These are phyloP conservation scores for Didymella pinodella DNA, from an alignment of 2,329 filamentous ascomycete species.

Conservation along the genomic window DNA sequence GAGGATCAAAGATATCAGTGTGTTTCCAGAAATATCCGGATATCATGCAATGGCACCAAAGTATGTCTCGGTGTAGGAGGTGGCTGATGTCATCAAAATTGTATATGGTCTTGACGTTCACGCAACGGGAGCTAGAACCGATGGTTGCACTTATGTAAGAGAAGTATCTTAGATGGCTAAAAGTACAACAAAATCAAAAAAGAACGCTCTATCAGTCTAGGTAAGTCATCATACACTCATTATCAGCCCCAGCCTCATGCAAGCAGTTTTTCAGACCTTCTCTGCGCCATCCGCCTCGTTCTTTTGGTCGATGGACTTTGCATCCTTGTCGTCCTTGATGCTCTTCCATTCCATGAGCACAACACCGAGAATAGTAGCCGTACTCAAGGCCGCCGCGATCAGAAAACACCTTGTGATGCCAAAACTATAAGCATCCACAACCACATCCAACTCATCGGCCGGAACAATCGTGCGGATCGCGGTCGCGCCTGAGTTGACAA, in stretches of 20 bases:
- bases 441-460: constrained; percentile 57
- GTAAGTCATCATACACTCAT: not conserved
- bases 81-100: not conserved
- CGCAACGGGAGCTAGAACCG: too few species aligned
- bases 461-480: constrained; percentile 64
- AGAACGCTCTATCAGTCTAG: not conserved
- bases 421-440: constrained; percentile 69
- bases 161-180: not conserved
- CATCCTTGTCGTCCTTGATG: constrained; percentile 58
- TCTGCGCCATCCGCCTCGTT: not conserved
- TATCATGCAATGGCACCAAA: not conserved
- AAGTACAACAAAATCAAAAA: not conserved
- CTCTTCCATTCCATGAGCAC: constrained; percentile 68
- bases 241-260: too few species aligned
- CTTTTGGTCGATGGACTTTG: not conserved
- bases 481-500: constrained; percentile 59
- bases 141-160: too few species aligned
- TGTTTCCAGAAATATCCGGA: not conserved
- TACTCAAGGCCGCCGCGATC: constrained; percentile 64
- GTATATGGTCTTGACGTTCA: not conserved
- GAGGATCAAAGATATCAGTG: not conserved
- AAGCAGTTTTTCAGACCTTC: constrained; percentile 1
- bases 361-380: constrained; percentile 62
- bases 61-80: not conserved
- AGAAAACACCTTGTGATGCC: constrained; percentile 66